Evolutionary conservation across 495 filamentous ascomycete genomes (phyloP), one percentile per base, ranked within the genome.

Genomic region (Lasiosphaeria hispida): DNA sequence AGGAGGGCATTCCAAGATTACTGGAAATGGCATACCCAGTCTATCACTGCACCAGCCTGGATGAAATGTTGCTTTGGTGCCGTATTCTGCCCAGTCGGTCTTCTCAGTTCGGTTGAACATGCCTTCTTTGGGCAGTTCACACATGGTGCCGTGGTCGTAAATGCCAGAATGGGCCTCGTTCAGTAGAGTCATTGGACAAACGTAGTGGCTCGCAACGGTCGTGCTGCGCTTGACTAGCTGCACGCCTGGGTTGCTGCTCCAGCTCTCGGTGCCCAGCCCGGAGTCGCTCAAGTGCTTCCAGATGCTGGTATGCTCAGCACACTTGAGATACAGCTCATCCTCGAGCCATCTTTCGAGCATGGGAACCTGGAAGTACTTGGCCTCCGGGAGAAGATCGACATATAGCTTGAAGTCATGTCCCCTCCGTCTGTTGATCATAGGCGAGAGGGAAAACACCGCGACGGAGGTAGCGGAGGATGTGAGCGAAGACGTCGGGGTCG

Each of bases 391-490:
- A 17, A 54, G 9, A 19, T 54, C 17, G 9, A 9, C 19, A n/a
- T 55, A 55, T 33, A 55, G 17, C 18, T 37, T 15, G n/a, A 18
- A 38, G 40, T 55, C 10, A 40, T 55, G 53, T 6, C 53, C 53
- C 10, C n/a, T 2, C 23, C 2, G 23, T 14, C 6, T 47, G 15
- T 10, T 38, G 19, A 34, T 55, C 42, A 30, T 36, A 55, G 23
- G 53, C 23, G 9, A 55, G 53, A 0, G 53, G 53, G 53, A 55
- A 55, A 14, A 55, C 41, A 30, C 53, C 53, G 10, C 53, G 53
- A 8, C 53, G 53, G 53, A 55, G 53, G 42, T 47, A 55, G 3
- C 34, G 13, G 33, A 55, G 53, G 41, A 55, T 38, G 30, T 55
- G 33, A 1, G 8, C 15, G 9, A 55, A 55, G 30, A 37, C 11